These are phyloP conservation scores for Botrytis tulipae DNA, from an alignment of 2,329 filamentous ascomycete species.

Conservation along the genomic window DNA sequence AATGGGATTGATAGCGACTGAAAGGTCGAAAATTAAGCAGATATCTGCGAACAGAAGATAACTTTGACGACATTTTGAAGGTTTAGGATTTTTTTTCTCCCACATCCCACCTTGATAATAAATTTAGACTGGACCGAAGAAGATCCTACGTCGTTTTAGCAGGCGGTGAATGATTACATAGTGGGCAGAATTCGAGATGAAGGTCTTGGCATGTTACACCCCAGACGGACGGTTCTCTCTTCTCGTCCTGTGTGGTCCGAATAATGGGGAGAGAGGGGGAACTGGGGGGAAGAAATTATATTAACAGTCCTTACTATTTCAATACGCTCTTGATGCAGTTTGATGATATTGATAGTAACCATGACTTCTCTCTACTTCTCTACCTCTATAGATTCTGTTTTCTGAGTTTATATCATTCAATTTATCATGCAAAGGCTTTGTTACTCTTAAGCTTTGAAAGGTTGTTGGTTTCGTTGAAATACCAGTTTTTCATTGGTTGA, in stretches of 20 bases:
- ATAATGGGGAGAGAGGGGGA: neutral
- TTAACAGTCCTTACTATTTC: neutral
- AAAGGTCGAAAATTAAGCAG: neutral
- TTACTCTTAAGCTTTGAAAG: neutral
- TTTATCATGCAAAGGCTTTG: neutral
- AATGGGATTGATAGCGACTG: neutral
- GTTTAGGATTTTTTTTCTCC: slow-evolving; percentile 18
- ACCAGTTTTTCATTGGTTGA: neutral
- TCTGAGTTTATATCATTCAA: neutral
- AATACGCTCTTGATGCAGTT: too few relatives aligned
- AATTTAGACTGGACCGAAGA: neutral
- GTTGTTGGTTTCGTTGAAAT: neutral
- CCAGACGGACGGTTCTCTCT: neutral
- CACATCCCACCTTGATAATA: slow-evolving; percentile 14
- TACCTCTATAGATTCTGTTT: neutral
- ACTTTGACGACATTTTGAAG: slow-evolving; percentile 19
- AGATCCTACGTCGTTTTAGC: neutral
- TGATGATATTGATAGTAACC: too few relatives aligned
- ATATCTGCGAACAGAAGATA: slow-evolving; percentile 7
- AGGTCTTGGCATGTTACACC: neutral
- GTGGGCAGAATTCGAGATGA: neutral
- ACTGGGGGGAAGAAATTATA: neutral
- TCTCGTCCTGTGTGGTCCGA: neutral
- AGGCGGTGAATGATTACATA: neutral
- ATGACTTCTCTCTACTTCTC: neutral